These are phyloP conservation scores for Plenodomus tracheiphilus DNA, from an alignment of 2,329 filamentous ascomycete genomes.

Conservation along the genomic window DNA sequence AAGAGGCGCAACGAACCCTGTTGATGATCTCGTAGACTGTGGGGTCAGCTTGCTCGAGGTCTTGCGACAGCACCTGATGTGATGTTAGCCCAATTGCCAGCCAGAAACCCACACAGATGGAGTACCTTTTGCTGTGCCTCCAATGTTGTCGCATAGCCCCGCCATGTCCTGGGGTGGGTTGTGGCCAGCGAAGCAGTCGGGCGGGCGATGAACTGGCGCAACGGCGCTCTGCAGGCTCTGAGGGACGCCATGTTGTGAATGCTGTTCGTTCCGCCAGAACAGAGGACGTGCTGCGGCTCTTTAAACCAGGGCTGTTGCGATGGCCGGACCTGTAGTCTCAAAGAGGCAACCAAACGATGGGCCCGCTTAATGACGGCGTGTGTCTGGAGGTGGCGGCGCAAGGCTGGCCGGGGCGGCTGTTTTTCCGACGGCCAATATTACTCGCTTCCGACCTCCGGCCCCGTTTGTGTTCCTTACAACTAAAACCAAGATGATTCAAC, in stretches of 20 bases:
- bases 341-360: slow-evolving; percentile 27
- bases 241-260: slow-evolving; percentile 46
- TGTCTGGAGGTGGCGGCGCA: slow-evolving; percentile 8
- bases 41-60: slow-evolving; percentile 83
- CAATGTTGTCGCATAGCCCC: slow-evolving; percentile 47
- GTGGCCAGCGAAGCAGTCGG: slow-evolving; percentile 31
- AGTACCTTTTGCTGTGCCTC: slow-evolving; percentile 55
- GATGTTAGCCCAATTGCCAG: slow-evolving; percentile 11
- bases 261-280: slow-evolving; percentile 10
- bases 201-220: slow-evolving; percentile 39
- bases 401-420: slow-evolving; percentile 9
- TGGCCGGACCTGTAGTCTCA: slow-evolving; percentile 26
- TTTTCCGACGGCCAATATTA: slow-evolving; percentile 26
- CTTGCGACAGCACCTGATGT: slow-evolving; percentile 72
- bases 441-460: slow-evolving; percentile 16
- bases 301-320: slow-evolving; percentile 16
- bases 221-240: slow-evolving; percentile 45
- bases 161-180: slow-evolving; percentile 42
- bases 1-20: slow-evolving; percentile 62
- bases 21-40: slow-evolving; percentile 86
- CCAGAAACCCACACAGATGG: neutral
- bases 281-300: slow-evolving; percentile 16
- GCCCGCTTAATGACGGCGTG: slow-evolving; percentile 22
- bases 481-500: slow-evolving; percentile 80
- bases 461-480: slow-evolving; percentile 63